These are phyloP conservation scores for Boletus rubropictus DNA, from an alignment of 768 basidiomycete genomes.

Conservation along the genomic window DNA sequence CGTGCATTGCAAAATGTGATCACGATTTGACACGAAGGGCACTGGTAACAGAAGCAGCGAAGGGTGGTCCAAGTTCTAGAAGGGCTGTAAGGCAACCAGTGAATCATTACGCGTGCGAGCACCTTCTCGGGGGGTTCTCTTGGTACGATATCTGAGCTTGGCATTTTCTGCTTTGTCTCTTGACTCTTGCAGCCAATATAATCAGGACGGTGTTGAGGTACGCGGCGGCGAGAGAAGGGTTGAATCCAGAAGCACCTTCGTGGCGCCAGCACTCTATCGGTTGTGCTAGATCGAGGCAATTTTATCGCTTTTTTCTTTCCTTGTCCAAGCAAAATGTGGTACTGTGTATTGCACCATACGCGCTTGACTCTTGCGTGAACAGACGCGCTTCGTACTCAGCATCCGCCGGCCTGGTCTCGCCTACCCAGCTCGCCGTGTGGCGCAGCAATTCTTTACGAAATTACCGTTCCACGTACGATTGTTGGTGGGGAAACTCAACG, in stretches of 20 bases:
- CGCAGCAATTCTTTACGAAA: conserved; percentile 12
- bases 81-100: conserved; percentile 34
- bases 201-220: background rate
- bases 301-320: background rate
- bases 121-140: background rate
- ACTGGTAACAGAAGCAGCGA: conserved; percentile 52
- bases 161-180: background rate
- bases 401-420: background rate
- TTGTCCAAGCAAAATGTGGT: background rate
- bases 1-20: conserved; percentile 1
- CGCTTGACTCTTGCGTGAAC: too few species aligned
- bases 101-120: conserved; percentile 3
- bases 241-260: conserved; percentile 4
- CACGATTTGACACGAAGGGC: conserved; percentile 1
- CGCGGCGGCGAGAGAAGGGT: background rate
- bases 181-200: background rate
- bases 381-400: background rate
- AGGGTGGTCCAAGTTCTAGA: conserved; percentile 65
- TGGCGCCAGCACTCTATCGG: conserved; percentile 8
- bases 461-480: background rate
- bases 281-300: conserved; percentile 4
- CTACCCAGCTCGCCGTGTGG: conserved; percentile 18
- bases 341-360: background rate
- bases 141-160: background rate
- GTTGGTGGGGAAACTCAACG: conserved; percentile 5